Conservation (phyloP, 2,329 filamentous ascomycete species). For the Sphaerulina musiva region DNA sequence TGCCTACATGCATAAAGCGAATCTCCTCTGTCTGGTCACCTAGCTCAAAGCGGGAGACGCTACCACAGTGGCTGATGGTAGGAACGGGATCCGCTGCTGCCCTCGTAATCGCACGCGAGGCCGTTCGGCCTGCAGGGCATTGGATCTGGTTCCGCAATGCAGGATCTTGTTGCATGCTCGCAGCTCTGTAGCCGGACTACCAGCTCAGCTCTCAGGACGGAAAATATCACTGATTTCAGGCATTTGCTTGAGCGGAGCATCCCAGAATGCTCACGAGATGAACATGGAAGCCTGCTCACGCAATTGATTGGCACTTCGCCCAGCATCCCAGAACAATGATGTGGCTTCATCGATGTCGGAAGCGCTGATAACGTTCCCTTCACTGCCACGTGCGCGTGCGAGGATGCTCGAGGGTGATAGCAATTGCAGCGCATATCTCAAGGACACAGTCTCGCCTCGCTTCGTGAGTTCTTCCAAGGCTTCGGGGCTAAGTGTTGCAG, state of each 20-base stretch:
- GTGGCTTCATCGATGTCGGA: slow-evolving; percentile 51
- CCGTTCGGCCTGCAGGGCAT: not conserved
- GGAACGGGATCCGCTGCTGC: not conserved
- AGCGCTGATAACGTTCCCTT: slow-evolving; percentile 39
- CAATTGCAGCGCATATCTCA: slow-evolving; percentile 89
- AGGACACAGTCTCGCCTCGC: slow-evolving; percentile 79
- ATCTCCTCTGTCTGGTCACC: not conserved
- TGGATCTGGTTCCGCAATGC: not conserved
- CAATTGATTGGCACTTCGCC: slow-evolving; percentile 40
- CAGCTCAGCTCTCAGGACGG: not conserved
- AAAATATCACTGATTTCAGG: not conserved
- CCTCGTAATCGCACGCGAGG: not conserved
- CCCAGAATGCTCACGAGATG: slow-evolving; percentile 31
- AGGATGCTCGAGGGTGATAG: slow-evolving; percentile 86
- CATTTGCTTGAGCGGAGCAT: not conserved
- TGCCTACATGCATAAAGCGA: not conserved
- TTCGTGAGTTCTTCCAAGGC: slow-evolving; percentile 82
- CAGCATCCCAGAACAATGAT: slow-evolving; percentile 44
- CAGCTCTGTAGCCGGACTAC: not conserved
- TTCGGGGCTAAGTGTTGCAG: slow-evolving; percentile 68
- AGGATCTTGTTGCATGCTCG: not conserved
- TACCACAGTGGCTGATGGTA: not conserved
- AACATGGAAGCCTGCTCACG: slow-evolving; percentile 30
- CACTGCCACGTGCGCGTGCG: slow-evolving; percentile 58
- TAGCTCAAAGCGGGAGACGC: not conserved